A percentile compares a stretch with the other conserved stretches of the same genome.
Conservation (phyloP, 2,329 filamentous ascomycete species). For the Nothophaeocryptopus gaeumannii region DNA sequence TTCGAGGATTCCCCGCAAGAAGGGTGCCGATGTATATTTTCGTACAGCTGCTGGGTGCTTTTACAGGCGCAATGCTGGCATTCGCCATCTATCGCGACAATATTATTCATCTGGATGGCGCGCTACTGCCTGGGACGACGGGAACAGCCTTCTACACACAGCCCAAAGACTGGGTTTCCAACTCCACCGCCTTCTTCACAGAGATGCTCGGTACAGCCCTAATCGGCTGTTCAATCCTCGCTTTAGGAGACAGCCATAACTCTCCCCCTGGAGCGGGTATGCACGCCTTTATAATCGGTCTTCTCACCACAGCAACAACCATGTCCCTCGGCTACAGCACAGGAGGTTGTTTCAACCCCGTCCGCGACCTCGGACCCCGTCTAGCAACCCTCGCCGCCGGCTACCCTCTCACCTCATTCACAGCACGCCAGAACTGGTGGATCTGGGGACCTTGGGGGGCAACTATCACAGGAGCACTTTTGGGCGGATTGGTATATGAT, state of each 20-base stretch:
- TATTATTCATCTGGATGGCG: conserved; percentile 42
- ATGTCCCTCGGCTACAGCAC: conserved; percentile 49
- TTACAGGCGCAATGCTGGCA: conserved; percentile 49
- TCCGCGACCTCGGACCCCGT: conserved; percentile 51
- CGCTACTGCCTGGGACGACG: conserved; percentile 19
- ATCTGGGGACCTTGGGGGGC: conserved; percentile 47
- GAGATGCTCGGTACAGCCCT: conserved; percentile 37
- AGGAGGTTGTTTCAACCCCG: conserved; percentile 50
- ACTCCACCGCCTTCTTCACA: conserved; percentile 47
- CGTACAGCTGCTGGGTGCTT: conserved; percentile 54
- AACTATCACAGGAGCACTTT: conserved; percentile 41
- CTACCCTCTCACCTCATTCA: conserved; percentile 39
- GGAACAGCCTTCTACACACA: conserved; percentile 30
- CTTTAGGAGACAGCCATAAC: conserved; percentile 31
- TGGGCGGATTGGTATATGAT: conserved; percentile 50
- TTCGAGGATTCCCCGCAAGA: conserved; percentile 52
- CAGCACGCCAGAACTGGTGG: conserved; percentile 42
- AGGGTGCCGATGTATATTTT: conserved; percentile 52
- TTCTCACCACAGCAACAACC: conserved; percentile 39
- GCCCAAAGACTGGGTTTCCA: conserved; percentile 27
- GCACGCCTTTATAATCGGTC: conserved; percentile 51
- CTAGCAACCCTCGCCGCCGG: conserved; percentile 47
- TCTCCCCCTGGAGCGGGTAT: conserved; percentile 47
- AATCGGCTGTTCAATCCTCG: conserved; percentile 44
- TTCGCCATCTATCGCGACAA: conserved; percentile 44